Percentiles rank a stretch among this genome's conserved stretches.
Evolutionary conservation across 805 yeast species (phyloP).

Genomic region (Brettanomyces nanus): DNA sequence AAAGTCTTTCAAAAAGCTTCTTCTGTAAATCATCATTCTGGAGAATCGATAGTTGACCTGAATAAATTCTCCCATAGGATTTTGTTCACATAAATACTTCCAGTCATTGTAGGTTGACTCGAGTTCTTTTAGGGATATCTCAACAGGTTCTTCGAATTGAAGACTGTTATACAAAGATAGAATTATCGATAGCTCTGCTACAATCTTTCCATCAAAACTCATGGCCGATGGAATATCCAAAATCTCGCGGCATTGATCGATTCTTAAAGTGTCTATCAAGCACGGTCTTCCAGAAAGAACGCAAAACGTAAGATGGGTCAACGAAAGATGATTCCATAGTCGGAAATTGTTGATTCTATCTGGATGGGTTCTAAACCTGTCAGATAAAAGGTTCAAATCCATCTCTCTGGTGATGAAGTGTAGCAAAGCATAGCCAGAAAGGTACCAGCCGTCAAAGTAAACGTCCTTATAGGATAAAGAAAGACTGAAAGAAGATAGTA

Average conservation of each 20-base stretch:
- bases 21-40: slow-evolving; percentile 18
- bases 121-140: slow-evolving; percentile 16
- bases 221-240: slow-evolving; percentile 53
- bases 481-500: slow-evolving; percentile 50
- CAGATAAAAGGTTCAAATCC: slow-evolving; percentile 20
- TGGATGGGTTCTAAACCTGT: slow-evolving; percentile 19
- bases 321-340: slow-evolving; percentile 61
- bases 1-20: slow-evolving; percentile 17
- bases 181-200: slow-evolving; percentile 57
- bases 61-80: slow-evolving; percentile 11
- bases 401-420: slow-evolving; percentile 49
- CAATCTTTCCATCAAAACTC: slow-evolving; percentile 69
- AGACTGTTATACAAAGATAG: slow-evolving; percentile 52
- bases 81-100: slow-evolving; percentile 19
- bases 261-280: slow-evolving; percentile 49
- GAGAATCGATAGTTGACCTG: slow-evolving; percentile 14
- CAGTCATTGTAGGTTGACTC: slow-evolving; percentile 17
- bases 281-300: slow-evolving; percentile 63
- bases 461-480: slow-evolving; percentile 45
- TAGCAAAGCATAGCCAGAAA: slow-evolving; percentile 56
- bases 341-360: slow-evolving; percentile 39
- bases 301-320: slow-evolving; percentile 56
- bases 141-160: slow-evolving; percentile 29
- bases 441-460: slow-evolving; percentile 61
- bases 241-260: slow-evolving; percentile 51